Percentiles rank a stretch among this genome's conserved stretches.
These are phyloP conservation scores for Fusarium keratoplasticum DNA, from an alignment of 2,329 filamentous ascomycete species.

Conservation along the genomic window DNA sequence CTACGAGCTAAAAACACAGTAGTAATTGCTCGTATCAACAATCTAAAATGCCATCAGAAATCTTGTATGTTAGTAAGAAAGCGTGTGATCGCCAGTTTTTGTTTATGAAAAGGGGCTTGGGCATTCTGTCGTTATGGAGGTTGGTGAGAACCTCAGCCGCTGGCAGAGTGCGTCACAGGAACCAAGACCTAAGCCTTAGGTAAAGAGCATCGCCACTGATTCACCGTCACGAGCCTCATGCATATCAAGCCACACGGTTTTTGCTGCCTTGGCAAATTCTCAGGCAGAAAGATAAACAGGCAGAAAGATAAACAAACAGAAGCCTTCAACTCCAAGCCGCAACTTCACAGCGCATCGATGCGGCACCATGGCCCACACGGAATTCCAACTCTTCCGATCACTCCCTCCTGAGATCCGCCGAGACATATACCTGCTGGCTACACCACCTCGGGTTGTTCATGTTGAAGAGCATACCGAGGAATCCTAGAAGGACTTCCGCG, in stretches of 20 bases:
- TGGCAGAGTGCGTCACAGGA: background rate
- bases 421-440: background rate
- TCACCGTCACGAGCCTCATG: background rate
- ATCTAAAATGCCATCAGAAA: background rate
- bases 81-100: background rate
- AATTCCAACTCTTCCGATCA: background rate
- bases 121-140: background rate
- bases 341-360: background rate
- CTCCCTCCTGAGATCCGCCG: background rate
- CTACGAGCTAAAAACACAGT: background rate
- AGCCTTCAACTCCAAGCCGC: background rate
- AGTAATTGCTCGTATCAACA: background rate
- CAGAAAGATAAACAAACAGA: background rate
- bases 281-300: background rate
- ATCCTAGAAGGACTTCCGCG: background rate
- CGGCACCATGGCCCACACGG: background rate
- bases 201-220: background rate
- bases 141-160: background rate
- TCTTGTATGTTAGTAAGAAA: background rate
- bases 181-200: background rate
- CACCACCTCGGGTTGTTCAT: background rate
- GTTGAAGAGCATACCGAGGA: background rate
- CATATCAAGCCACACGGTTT: background rate
- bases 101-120: background rate
- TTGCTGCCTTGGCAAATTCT: background rate